Evolutionary conservation across 371 early-diverging fungal genomes (phyloP).

Genomic region (Apophysomyces variabilis): DNA sequence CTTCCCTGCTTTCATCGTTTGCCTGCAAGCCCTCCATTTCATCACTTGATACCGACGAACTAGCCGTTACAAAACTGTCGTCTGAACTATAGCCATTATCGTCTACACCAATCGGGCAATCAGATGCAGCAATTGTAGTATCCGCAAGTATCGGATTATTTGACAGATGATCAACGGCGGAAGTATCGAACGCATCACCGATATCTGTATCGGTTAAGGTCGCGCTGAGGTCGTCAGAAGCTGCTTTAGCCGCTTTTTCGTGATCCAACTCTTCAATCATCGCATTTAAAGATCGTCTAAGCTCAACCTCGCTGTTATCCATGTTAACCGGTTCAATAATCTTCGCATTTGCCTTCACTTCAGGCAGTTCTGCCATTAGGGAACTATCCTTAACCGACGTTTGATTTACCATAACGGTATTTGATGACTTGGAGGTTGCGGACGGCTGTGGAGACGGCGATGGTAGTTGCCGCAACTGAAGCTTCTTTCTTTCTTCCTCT

Average conservation of each 20-base stretch:
- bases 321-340: neutral
- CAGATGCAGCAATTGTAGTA: neutral
- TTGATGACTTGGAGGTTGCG: neutral
- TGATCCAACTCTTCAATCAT: constrained; percentile 16
- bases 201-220: neutral
- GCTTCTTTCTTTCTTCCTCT: constrained; percentile 12
- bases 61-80: constrained; percentile 5
- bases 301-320: constrained; percentile 7
- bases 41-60: neutral
- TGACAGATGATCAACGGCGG: neutral
- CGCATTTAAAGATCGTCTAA: constrained; percentile 17
- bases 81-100: constrained; percentile 4
- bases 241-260: neutral
- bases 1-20: neutral
- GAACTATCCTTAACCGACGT: neutral
- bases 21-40: neutral
- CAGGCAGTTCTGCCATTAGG: constrained; percentile 1
- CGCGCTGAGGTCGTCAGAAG: neutral
- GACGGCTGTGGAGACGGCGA: neutral
- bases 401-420: neutral
- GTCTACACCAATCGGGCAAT: neutral
- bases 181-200: constrained; percentile 15
- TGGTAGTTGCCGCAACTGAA: neutral
- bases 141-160: neutral
- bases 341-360: neutral